These are phyloP conservation scores for Fomitiporia mediterranea DNA, from an alignment of 1,284 basidiomycete genomes.

Conservation along the genomic window DNA sequence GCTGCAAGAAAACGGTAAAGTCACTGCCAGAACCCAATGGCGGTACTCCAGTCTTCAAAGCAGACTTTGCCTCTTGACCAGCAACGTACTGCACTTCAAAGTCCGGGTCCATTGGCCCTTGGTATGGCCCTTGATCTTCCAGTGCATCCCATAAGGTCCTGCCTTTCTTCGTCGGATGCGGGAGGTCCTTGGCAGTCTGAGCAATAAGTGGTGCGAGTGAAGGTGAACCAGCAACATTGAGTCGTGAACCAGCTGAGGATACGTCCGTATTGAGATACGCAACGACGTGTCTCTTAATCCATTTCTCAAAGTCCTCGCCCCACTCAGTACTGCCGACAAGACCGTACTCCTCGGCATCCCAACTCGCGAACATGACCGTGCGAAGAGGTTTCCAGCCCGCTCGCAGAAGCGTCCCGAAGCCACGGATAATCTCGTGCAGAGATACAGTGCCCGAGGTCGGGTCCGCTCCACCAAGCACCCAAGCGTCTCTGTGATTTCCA, in stretches of 20 bases:
- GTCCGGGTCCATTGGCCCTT: constrained; percentile 30
- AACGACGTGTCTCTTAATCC: constrained; percentile 76
- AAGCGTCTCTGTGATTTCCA: constrained; percentile 77
- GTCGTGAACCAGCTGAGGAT: constrained; percentile 66
- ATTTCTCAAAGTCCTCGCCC: constrained; percentile 84
- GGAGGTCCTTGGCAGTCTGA: constrained; percentile 59
- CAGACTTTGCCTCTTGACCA: constrained; percentile 25
- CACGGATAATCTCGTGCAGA: constrained; percentile 79
- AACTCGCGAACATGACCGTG: constrained; percentile 85
- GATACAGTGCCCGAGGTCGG: constrained; percentile 86
- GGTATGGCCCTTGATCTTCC: constrained; percentile 51
- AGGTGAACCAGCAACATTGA: constrained; percentile 55
- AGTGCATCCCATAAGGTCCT: constrained; percentile 66
- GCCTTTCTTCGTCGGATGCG: constrained; percentile 50
- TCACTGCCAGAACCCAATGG: constrained; percentile 62
- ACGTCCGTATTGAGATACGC: constrained; percentile 83
- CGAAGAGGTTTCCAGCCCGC: constrained; percentile 87
- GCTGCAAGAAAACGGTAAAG: constrained; percentile 78
- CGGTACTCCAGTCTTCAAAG: constrained; percentile 28
- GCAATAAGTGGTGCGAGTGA: constrained; percentile 77
- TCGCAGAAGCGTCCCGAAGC: constrained; percentile 69
- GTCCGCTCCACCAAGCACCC: constrained; percentile 78
- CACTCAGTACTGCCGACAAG: constrained; percentile 86
- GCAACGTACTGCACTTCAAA: constrained; percentile 28
- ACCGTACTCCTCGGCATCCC: constrained; percentile 95